Percentiles rank a stretch among this genome's conserved stretches.
Conservation (phyloP, 2,329 filamentous ascomycete species). For the Verticillium nubilum region DNA sequence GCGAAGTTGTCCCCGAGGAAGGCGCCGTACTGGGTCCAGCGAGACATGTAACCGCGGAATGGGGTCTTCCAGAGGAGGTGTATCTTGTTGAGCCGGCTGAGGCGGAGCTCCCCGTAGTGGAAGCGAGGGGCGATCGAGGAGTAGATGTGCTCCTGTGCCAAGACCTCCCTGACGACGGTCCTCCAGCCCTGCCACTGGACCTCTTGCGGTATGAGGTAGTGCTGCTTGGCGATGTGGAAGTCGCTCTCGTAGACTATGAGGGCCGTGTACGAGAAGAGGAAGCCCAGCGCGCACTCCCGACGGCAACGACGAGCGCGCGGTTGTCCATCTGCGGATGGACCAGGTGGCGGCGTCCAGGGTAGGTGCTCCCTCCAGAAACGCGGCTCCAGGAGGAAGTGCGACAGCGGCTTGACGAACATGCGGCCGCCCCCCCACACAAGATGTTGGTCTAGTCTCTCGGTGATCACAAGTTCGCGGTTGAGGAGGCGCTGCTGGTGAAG, state of each 20-base stretch:
- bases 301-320: background rate
- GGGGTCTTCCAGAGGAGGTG: conserved; percentile 23
- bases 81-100: conserved; percentile 34
- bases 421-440: conserved; percentile 15
- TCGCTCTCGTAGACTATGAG: conserved; percentile 29
- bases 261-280: conserved; percentile 30
- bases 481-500: conserved; percentile 19
- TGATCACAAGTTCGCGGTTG: conserved; percentile 15
- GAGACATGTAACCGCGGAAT: conserved; percentile 16
- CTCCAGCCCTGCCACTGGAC: conserved; percentile 34
- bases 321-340: background rate
- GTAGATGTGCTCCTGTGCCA: conserved; percentile 44
- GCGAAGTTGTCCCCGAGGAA: conserved; percentile 38
- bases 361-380: conserved; percentile 18
- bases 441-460: conserved; percentile 18
- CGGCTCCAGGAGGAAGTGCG: conserved; percentile 23
- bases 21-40: conserved; percentile 26
- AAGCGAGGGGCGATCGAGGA: conserved; percentile 29
- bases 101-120: conserved; percentile 34
- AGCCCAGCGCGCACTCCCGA: conserved; percentile 25
- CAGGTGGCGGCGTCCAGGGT: background rate
- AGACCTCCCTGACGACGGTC: conserved; percentile 24
- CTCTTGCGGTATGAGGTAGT: conserved; percentile 25
- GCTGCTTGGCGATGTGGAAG: conserved; percentile 29
- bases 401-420: conserved; percentile 22